Evolutionary conservation across 192 early-diverging fungal species (phyloP).

Genomic region (Funneliformis geosporum): DNA sequence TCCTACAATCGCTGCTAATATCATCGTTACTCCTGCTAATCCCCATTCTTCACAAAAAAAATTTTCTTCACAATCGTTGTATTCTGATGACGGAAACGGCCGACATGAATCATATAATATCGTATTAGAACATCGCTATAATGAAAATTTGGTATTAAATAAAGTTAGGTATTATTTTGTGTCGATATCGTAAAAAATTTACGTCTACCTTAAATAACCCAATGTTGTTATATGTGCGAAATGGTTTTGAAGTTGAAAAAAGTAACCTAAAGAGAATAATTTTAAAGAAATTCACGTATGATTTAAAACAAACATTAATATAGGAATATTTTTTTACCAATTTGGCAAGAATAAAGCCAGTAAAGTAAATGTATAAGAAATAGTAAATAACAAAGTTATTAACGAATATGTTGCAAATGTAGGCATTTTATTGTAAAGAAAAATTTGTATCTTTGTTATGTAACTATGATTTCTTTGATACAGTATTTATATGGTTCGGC

Average conservation of each 20-base stretch:
- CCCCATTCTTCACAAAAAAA: constrained; percentile 26
- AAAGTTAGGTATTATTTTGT: neutral
- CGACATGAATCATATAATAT: neutral
- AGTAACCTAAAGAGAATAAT: neutral
- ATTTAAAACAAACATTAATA: neutral
- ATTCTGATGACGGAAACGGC: neutral
- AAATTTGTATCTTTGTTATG: too few relatives aligned
- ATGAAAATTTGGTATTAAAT: neutral
- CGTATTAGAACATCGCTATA: neutral
- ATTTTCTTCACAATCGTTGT: constrained; percentile 14
- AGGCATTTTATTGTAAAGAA: neutral
- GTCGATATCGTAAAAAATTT: neutral
- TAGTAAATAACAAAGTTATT: neutral
- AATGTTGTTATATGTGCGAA: neutral
- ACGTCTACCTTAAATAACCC: neutral
- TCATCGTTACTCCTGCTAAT: neutral
- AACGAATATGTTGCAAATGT: constrained; percentile 1
- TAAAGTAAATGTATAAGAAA: constrained; percentile 2
- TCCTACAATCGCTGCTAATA: neutral
- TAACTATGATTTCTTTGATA: too few relatives aligned
- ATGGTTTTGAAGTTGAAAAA: neutral
- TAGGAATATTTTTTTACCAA: neutral
- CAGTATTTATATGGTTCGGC: too few relatives aligned
- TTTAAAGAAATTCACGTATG: neutral
- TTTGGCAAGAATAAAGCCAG: constrained; percentile 1